Evolutionary conservation across 164 flowering plant genomes (phyloP).

Genomic region (Hamamelis virginiana): DNA sequence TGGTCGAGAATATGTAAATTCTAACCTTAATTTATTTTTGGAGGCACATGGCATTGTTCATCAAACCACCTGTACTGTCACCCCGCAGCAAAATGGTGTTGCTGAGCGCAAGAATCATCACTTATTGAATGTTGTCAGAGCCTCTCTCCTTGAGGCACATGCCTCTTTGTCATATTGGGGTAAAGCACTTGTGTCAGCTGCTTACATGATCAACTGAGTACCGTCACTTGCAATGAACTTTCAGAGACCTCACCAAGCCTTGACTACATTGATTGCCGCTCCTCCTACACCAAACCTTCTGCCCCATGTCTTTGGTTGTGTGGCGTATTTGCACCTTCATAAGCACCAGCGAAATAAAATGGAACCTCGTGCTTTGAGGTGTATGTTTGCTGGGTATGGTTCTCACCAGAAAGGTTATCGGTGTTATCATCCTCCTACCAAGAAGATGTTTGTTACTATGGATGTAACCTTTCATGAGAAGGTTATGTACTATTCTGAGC

Average conservation of each 20-base stretch:
- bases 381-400: conserved; percentile 17
- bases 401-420: no score
- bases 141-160: no score
- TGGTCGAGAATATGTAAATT: conserved; percentile 14
- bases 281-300: no score
- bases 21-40: no score
- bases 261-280: no score
- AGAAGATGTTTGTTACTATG: no score
- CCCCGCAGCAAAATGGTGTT: no score
- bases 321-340: conserved; percentile 18
- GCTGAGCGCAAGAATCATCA: conserved; percentile 17
- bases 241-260: no score
- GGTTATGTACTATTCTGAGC: conserved; percentile 6
- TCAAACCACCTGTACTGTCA: conserved; percentile 15
- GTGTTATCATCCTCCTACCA: conserved; percentile 17
- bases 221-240: no score
- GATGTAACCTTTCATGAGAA: conserved; percentile 11
- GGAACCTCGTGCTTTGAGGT: background rate
- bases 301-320: no score
- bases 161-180: conserved; percentile 21
- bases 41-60: conserved; percentile 15
- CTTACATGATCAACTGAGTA: no score
- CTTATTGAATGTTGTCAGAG: conserved; percentile 18
- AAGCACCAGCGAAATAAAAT: conserved; percentile 19
- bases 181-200: conserved; percentile 15